Base-by-base conservation (phyloP, 768 basidiomycete genomes). In the Boletus vermiculosoides region DNA sequence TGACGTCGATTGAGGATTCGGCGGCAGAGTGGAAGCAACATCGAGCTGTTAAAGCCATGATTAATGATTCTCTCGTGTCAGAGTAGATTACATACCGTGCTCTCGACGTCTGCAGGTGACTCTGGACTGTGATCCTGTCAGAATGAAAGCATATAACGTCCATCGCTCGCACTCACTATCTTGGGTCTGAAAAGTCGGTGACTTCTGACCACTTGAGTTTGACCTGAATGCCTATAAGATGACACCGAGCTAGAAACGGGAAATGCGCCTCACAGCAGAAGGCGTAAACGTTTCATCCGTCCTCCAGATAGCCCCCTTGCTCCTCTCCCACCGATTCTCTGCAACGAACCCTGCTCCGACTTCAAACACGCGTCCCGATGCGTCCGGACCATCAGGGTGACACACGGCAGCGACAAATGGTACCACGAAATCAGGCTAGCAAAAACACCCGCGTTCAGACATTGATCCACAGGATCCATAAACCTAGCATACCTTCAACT, bases 261-360 rank as follows among this genome's bases (percentile, higher is more conserved):
- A 18, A n/a, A 46, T 22, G 28, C 16, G 28, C 69, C 80, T 56
- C 66, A 92, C 95, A 52, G 97, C 96, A 28, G 93, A 94, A 12
- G 96, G 97, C 0, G 97, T 98, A 71, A 97, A 98, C 33, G 82
- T 85, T 12, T 80, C 78, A 66, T 99, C 94, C 11, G 93, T 88
- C 77, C 86, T 94, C 84, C 95, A 97, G 42, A 96, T 77, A 10
- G 82, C 78, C 51, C 96, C 97, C 61, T 86, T 82, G 71, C 89
- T 90, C 55, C 94, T 82, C 73, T 98, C 92, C 92, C 94, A 98
- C 55, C 97, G 83, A 55, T 98, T 80, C 72, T 97, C 92, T 10
- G 92, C 90, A 52, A 93, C 76, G 69, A 87, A 98, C 4, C 95
- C 96, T 46, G 91, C 97, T 34, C 95, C 97, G 37, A 94, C 81